A percentile compares a stretch with the other conserved stretches of the same genome.
phyloP scores from a whole-genome alignment of 2,329 filamentous ascomycete genomes.

The Cercospora sp. region DNA sequence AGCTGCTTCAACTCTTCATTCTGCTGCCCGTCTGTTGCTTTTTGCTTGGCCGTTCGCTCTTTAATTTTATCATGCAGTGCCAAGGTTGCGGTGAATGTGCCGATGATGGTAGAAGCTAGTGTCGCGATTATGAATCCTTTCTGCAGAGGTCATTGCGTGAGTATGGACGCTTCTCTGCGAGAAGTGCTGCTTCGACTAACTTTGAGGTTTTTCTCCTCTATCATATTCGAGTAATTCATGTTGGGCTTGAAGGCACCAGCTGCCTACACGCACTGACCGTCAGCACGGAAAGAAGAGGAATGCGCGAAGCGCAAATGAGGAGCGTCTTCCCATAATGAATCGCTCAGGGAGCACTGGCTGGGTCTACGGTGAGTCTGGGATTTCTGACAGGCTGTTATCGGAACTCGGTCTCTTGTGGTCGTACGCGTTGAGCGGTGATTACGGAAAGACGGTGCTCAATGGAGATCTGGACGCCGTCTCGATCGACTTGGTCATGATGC shows the following conservation, averaged over 20 bases:
- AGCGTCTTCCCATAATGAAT: slow-evolving; percentile 19
- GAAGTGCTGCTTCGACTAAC: slow-evolving; percentile 12
- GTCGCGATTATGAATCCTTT: slow-evolving; percentile 51
- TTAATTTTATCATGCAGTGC: slow-evolving; percentile 46
- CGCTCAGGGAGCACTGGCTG: slow-evolving; percentile 3
- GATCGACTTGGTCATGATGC: slow-evolving; percentile 19
- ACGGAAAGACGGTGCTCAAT: slow-evolving; percentile 12
- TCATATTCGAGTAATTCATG: slow-evolving; percentile 50
- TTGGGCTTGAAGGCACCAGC: slow-evolving; percentile 26
- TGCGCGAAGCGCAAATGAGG: slow-evolving; percentile 16
- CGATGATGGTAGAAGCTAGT: slow-evolving; percentile 47
- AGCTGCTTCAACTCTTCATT: slow-evolving; percentile 30
- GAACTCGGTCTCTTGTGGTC: slow-evolving; percentile 2
- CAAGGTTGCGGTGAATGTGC: slow-evolving; percentile 48
- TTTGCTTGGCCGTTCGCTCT: slow-evolving; percentile 36
- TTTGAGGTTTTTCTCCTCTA: slow-evolving; percentile 50
- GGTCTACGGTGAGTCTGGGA: slow-evolving; percentile 3
- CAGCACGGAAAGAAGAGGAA: slow-evolving; percentile 9
- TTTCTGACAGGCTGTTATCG: slow-evolving; percentile 15
- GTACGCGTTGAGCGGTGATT: slow-evolving; percentile 9
- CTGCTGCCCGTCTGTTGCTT: slow-evolving; percentile 27
- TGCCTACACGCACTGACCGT: slow-evolving; percentile 12
- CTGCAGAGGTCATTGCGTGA: slow-evolving; percentile 2
- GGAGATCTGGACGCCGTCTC: slow-evolving; percentile 8
- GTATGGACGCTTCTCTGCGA: background rate